These are phyloP conservation scores for Cucurbita maxima DNA, from an alignment of 306 rosid genomes.

Conservation along the genomic window DNA sequence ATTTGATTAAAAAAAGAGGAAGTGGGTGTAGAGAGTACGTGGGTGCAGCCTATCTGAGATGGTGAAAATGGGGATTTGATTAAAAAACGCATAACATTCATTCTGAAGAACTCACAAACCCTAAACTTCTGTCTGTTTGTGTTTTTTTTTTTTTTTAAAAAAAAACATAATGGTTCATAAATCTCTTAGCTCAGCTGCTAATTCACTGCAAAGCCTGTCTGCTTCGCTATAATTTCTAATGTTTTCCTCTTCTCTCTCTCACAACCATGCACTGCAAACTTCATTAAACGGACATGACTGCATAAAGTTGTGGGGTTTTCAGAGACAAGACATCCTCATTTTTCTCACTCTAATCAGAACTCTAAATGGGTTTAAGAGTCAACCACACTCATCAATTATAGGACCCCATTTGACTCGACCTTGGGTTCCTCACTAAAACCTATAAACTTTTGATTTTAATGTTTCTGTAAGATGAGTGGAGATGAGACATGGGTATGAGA, in stretches of 20 bases:
- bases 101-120: not conserved
- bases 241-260: not conserved
- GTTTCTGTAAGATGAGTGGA: too few relatives aligned
- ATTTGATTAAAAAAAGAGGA: not conserved
- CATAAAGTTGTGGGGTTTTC: not conserved
- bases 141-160: too few relatives aligned
- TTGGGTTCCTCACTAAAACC: too few relatives aligned
- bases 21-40: not conserved
- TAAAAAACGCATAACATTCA: not conserved
- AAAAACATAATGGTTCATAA: too few relatives aligned
- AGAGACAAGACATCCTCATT: conserved; percentile 1
- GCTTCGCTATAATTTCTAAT: not conserved
- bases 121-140: not conserved
- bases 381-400: not conserved
- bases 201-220: not conserved
- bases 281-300: conserved; percentile 1
- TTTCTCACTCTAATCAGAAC: not conserved
- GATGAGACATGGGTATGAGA: too few relatives aligned
- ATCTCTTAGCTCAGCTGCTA: not conserved
- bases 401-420: too few relatives aligned
- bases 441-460: too few relatives aligned
- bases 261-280: not conserved
- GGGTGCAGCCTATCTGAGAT: not conserved
- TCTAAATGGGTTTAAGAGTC: not conserved
- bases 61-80: not conserved